A percentile compares a stretch with the other conserved stretches of the same genome.
phyloP scores from a whole-genome alignment of 257 asterid species.

The Rehmannia glutinosa region DNA sequence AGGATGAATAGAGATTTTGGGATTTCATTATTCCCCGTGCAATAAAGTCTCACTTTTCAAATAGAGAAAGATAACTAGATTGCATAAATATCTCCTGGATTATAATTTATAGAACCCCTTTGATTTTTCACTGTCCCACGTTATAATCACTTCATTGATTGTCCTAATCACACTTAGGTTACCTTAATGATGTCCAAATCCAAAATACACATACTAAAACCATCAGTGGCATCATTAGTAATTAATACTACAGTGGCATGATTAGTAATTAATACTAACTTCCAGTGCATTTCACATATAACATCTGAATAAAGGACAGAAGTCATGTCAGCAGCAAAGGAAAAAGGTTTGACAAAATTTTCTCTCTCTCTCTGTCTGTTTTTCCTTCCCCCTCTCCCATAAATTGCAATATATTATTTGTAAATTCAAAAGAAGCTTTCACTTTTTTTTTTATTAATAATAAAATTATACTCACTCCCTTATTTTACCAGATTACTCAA shows the following conservation, averaged over 20 bases:
- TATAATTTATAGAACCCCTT: background rate
- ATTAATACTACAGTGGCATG: too few relatives aligned
- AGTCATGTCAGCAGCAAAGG: conserved; percentile 52
- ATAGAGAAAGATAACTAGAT: too few relatives aligned
- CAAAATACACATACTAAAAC: background rate
- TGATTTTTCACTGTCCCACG: background rate
- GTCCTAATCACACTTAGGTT: background rate
- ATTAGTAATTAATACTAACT: conserved; percentile 14
- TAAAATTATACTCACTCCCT: conserved; percentile 10
- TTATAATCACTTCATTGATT: background rate
- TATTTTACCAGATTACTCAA: conserved; percentile 17
- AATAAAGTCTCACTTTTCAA: too few relatives aligned
- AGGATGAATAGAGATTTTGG: too few relatives aligned
- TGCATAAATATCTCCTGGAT: background rate
- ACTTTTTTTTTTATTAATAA: conserved; percentile 31
- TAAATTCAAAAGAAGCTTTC: conserved; percentile 43
- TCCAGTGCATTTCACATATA: conserved; percentile 17
- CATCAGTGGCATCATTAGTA: conserved; percentile 31
- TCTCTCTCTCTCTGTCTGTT: too few relatives aligned
- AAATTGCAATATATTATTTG: conserved; percentile 22
- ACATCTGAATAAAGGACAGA: conserved; percentile 36
- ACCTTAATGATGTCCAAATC: conserved; percentile 8
- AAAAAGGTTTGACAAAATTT: conserved; percentile 51
- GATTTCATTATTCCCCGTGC: too few relatives aligned
- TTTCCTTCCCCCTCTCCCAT: conserved; percentile 24